Percentiles rank a stretch among this genome's conserved stretches.
phyloP scores from a whole-genome alignment of 2,329 filamentous ascomycete species.

The Talaromyces pinophilus region DNA sequence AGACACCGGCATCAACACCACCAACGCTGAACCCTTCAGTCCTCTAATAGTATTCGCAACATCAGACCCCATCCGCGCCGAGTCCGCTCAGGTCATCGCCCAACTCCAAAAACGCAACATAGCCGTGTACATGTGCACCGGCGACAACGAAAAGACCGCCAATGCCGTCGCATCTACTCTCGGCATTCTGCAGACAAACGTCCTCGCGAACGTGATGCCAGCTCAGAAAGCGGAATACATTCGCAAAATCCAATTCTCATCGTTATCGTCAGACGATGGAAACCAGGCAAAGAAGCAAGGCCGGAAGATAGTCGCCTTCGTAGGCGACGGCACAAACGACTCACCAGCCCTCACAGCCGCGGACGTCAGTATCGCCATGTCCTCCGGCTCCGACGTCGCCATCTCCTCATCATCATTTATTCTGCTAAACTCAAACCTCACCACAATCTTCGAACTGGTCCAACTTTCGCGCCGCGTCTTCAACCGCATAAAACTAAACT shows the following conservation, averaged over 20 bases:
- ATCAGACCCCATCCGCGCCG: conserved; percentile 76
- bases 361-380: conserved; percentile 80
- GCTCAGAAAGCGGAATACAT: conserved; percentile 66
- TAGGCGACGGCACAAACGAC: conserved; percentile 86
- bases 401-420: conserved; percentile 81
- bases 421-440: conserved; percentile 69
- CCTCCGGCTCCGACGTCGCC: conserved; percentile 78
- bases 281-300: conserved; percentile 31
- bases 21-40: conserved; percentile 29
- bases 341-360: conserved; percentile 76
- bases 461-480: conserved; percentile 72
- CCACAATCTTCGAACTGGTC: conserved; percentile 70
- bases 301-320: conserved; percentile 68
- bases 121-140: conserved; percentile 88
- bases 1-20: conserved; percentile 11
- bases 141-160: conserved; percentile 85
- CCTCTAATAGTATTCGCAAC: conserved; percentile 71
- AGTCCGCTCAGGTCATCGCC: conserved; percentile 65
- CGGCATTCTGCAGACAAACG: conserved; percentile 70
- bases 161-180: conserved; percentile 73
- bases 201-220: conserved; percentile 85
- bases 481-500: conserved; percentile 78
- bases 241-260: conserved; percentile 36
- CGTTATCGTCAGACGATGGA: conserved; percentile 56
- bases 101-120: conserved; percentile 66